phyloP scores from a whole-genome alignment of 2,329 filamentous ascomycete species.

The Anisogramma anomala region DNA sequence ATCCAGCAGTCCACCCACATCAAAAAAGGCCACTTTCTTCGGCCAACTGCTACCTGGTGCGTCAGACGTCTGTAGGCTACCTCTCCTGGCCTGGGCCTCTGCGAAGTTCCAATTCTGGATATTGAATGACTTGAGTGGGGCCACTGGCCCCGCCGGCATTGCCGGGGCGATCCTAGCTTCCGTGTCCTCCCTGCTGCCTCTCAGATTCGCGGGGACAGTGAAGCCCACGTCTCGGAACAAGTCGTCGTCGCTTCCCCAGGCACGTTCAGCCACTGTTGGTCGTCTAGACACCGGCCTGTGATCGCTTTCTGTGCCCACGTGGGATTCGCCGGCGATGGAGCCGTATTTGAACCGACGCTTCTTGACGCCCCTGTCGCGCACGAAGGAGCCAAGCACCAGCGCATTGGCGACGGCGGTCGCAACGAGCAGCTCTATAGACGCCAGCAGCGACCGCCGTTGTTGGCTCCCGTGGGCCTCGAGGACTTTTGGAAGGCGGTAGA shows the following conservation, averaged over 20 bases:
- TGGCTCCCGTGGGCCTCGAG: conserved; percentile 61
- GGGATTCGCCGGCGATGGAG: conserved; percentile 31
- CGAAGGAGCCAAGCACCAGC: conserved; percentile 82
- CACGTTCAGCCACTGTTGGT: conserved; percentile 41
- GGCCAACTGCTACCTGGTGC: conserved; percentile 32
- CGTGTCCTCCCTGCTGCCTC: conserved; percentile 23
- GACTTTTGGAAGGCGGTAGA: conserved; percentile 70
- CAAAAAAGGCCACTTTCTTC: conserved; percentile 66
- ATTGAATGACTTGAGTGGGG: conserved; percentile 7
- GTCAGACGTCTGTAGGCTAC: conserved; percentile 22
- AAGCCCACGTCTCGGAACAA: conserved; percentile 72
- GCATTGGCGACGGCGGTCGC: conserved; percentile 80
- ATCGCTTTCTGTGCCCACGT: conserved; percentile 42
- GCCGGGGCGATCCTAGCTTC: conserved; percentile 18
- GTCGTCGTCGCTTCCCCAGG: conserved; percentile 87
- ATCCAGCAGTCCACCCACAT: conserved; percentile 64
- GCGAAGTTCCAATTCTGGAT: conserved; percentile 37
- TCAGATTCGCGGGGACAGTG: conserved; percentile 44
- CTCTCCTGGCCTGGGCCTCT: conserved; percentile 18
- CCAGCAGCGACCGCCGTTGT: conserved; percentile 77
- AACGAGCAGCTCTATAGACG: conserved; percentile 81
- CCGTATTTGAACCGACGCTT: conserved; percentile 69
- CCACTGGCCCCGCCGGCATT: conserved; percentile 26
- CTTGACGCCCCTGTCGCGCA: conserved; percentile 81
- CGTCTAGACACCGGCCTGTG: conserved; percentile 34